Conservation (phyloP, 345 rosid genomes). For the Mercurialis annua region DNA sequence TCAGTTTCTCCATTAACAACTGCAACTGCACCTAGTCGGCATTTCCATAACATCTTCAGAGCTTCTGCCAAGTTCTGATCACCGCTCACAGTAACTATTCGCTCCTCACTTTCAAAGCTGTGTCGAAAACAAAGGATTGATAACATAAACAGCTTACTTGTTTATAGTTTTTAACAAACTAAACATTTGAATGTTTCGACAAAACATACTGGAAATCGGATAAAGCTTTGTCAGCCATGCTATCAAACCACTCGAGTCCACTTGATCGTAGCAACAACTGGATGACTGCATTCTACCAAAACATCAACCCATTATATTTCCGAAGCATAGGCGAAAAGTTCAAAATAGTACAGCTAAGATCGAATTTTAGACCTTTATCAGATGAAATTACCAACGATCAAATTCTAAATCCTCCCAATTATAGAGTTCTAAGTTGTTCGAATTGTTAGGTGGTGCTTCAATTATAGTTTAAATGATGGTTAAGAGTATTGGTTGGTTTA, state of each 20-base stretch:
- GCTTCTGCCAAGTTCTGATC: constrained; percentile 35
- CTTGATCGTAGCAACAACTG: constrained; percentile 38
- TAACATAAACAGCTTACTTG: neutral
- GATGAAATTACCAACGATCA: too few relatives aligned
- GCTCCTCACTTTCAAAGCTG: constrained; percentile 36
- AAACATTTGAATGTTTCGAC: neutral
- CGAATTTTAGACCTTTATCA: too few relatives aligned
- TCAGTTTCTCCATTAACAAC: constrained; percentile 19
- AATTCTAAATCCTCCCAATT: too few relatives aligned
- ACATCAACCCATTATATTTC: neutral
- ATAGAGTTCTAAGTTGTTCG: too few relatives aligned
- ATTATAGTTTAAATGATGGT: too few relatives aligned
- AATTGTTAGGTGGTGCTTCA: too few relatives aligned
- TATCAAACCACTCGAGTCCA: constrained; percentile 48
- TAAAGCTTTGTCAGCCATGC: constrained; percentile 37
- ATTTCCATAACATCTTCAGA: constrained; percentile 22
- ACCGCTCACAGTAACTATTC: constrained; percentile 19
- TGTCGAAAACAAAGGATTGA: neutral
- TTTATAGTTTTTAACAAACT: neutral
- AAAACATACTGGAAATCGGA: constrained; percentile 27
- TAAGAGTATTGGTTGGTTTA: too few relatives aligned
- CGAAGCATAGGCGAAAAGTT: neutral
- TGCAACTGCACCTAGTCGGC: constrained; percentile 22
- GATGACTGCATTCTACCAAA: constrained; percentile 34
- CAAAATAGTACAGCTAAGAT: too few relatives aligned